Evolutionary conservation across 2,329 filamentous ascomycete species (phyloP), one percentile per base, ranked within the genome.

Genomic region (Fusarium sp.): DNA sequence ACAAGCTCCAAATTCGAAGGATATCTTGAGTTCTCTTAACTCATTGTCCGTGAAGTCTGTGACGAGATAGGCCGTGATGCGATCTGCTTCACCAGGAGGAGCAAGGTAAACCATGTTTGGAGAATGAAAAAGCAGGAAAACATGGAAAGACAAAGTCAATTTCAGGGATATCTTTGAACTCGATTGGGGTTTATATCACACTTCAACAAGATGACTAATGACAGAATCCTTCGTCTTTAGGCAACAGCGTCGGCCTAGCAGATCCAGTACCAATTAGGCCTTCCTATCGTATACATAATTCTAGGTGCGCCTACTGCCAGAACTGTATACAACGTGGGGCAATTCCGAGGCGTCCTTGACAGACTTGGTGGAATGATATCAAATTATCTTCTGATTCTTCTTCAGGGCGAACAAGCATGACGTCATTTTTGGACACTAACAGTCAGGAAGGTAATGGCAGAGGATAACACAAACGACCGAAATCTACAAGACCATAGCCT

Each of bases 1-100:
- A 42, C 24, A 59, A 12, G 60, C 52, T 2, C 62, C 60, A 0
- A 20, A 61, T 18, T 59, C 60, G 18, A 65, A 65, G 1, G 30
- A 14, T 12, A 27, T n/a, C 16, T 65, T 65, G 16, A 65, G 40
- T 0, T 22, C 16, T 12, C 29, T 42, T 2, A 65, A 14, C 7
- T 65, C 60, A 2, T 46, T 14, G 10, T 59, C 30, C 24, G 30
- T 46, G 1, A 65, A 24, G 15, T 34, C 0, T 5, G 60, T 59
- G 4, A 11, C 14, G 8, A 65, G 60, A 20, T 51, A 65, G 1
- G 60, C 54, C 2, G 40, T 65, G 20, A 65, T 22, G 22, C 44
- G 18, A 42, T 64, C 30, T 7, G 12, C 25, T 5, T 15, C 6
- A 2, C 1, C 1, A 1, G 3, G 4, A 12, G 60, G 18, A 2